A percentile compares a stretch with the other conserved stretches of the same genome.
These are phyloP conservation scores for Neopestalotiopsis sp. DNA, from an alignment of 2,329 filamentous ascomycete genomes.

Conservation along the genomic window DNA sequence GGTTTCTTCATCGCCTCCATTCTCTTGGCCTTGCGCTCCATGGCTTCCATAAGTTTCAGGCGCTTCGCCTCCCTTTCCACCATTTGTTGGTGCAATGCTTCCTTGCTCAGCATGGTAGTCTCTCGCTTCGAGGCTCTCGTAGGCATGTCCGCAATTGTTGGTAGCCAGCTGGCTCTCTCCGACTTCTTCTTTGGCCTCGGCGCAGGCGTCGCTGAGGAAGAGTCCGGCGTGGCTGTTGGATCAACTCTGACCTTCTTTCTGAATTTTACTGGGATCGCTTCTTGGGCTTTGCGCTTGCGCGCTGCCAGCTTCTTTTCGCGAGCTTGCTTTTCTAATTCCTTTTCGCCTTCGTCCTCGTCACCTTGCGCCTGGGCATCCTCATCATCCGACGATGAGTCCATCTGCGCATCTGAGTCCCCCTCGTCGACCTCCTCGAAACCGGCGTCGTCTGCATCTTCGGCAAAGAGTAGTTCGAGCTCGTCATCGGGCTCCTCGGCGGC, in stretches of 20 bases:
- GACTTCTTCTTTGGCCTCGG: constrained; percentile 65
- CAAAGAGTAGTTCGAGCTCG: constrained; percentile 77
- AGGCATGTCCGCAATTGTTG: constrained; percentile 58
- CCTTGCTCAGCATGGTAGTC: constrained; percentile 65
- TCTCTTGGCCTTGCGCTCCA: constrained; percentile 72
- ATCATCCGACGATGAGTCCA: constrained; percentile 85
- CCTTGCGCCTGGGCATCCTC: constrained; percentile 75
- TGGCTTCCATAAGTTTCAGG: constrained; percentile 71
- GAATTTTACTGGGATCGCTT: constrained; percentile 73
- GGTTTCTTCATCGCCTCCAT: constrained; percentile 78
- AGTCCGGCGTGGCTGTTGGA: constrained; percentile 40
- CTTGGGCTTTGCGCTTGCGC: constrained; percentile 81
- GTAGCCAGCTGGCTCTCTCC: constrained; percentile 64
- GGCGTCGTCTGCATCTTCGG: constrained; percentile 72
- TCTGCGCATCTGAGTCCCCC: constrained; percentile 76
- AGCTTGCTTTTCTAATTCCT: constrained; percentile 80
- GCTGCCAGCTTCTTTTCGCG: constrained; percentile 70
- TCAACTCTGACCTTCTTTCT: constrained; percentile 78
- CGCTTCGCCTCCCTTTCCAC: constrained; percentile 74
- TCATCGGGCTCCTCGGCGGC: constrained; percentile 74
- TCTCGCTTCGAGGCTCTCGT: constrained; percentile 63
- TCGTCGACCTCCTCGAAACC: constrained; percentile 74
- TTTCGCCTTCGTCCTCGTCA: constrained; percentile 85
- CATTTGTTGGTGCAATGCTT: constrained; percentile 73
- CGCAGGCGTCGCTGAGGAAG: constrained; percentile 48